Percentiles rank a stretch among this genome's conserved stretches.
Conservation (phyloP, 169 alveolate species). For the Theileria sp. region DNA sequence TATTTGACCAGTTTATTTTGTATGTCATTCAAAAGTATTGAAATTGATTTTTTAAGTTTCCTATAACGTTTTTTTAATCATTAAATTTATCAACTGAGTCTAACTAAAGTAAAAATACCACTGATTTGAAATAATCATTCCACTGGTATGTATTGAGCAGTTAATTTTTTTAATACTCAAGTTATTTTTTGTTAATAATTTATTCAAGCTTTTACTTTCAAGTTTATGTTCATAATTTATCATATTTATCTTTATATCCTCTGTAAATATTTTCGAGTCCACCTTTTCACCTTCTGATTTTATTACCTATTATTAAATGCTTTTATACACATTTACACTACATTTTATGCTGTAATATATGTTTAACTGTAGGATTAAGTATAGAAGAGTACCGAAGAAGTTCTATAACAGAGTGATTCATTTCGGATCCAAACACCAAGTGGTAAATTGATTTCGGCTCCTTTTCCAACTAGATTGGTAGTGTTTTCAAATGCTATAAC, state of each 20-base stretch:
- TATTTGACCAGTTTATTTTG: background rate
- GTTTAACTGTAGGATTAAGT: background rate
- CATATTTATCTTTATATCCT: conserved; percentile 46
- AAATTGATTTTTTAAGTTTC: conserved; percentile 3
- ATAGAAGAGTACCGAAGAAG: conserved; percentile 19
- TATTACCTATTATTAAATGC: background rate
- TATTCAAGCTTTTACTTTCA: background rate
- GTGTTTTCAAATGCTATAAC: conserved; percentile 31
- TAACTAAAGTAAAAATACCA: conserved; percentile 32
- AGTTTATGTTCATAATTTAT: background rate
- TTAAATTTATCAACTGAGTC: background rate
- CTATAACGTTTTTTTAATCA: background rate
- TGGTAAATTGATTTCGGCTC: conserved; percentile 15
- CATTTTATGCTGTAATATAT: background rate
- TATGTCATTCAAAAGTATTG: conserved; percentile 8
- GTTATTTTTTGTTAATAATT: background rate
- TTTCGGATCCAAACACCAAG: conserved; percentile 59
- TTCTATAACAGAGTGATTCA: conserved; percentile 50
- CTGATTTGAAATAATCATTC: conserved; percentile 53
- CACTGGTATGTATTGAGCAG: conserved; percentile 62
- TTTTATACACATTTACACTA: no score
- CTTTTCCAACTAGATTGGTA: background rate
- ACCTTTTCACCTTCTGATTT: background rate
- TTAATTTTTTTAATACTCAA: conserved; percentile 21
- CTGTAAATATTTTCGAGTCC: conserved; percentile 13